Percentiles rank a stretch among this genome's conserved stretches.
These are phyloP conservation scores for Filobasidium uniguttulatum DNA, from an alignment of 1,284 basidiomycete genomes.

Conservation along the genomic window DNA sequence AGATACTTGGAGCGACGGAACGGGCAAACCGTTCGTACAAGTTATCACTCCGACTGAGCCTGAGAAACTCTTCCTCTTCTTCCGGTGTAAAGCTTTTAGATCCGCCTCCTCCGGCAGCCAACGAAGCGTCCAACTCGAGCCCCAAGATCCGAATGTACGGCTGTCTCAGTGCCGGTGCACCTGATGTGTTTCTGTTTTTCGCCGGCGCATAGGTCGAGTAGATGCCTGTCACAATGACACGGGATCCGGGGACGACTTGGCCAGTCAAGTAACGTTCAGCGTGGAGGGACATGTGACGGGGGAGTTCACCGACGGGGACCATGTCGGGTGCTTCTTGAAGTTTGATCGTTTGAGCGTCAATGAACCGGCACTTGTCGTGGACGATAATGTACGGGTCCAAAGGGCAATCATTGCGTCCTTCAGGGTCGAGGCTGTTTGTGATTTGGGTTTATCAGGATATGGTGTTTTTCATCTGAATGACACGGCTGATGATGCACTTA, in stretches of 20 bases:
- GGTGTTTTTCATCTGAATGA: neutral
- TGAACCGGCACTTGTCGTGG: slow-evolving; percentile 86
- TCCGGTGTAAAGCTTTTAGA: slow-evolving; percentile 70
- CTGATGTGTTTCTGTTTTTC: slow-evolving; percentile 56
- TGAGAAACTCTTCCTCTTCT: slow-evolving; percentile 87
- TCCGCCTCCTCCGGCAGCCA: slow-evolving; percentile 49
- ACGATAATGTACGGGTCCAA: slow-evolving; percentile 93
- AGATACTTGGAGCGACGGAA: slow-evolving; percentile 95
- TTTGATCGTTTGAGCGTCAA: slow-evolving; percentile 93
- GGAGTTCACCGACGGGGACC: slow-evolving; percentile 97
- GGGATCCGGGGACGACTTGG: slow-evolving; percentile 82
- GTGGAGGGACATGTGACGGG: slow-evolving; percentile 86
- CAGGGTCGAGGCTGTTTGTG: slow-evolving; percentile 43
- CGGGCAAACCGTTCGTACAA: slow-evolving; percentile 90
- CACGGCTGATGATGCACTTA: slow-evolving; percentile 23
- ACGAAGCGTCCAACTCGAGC: slow-evolving; percentile 62
- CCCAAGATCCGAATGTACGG: slow-evolving; percentile 91
- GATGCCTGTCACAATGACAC: slow-evolving; percentile 88
- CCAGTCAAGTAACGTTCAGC: slow-evolving; percentile 80
- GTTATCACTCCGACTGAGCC: slow-evolving; percentile 73
- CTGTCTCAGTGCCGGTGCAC: slow-evolving; percentile 72
- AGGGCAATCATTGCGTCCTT: slow-evolving; percentile 80
- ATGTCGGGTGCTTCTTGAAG: slow-evolving; percentile 98
- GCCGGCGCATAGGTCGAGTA: slow-evolving; percentile 84
- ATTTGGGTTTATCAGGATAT: slow-evolving; percentile 15